Base-by-base conservation (phyloP, 192 early-diverging fungal species). In the Coemansia asiatica region DNA sequence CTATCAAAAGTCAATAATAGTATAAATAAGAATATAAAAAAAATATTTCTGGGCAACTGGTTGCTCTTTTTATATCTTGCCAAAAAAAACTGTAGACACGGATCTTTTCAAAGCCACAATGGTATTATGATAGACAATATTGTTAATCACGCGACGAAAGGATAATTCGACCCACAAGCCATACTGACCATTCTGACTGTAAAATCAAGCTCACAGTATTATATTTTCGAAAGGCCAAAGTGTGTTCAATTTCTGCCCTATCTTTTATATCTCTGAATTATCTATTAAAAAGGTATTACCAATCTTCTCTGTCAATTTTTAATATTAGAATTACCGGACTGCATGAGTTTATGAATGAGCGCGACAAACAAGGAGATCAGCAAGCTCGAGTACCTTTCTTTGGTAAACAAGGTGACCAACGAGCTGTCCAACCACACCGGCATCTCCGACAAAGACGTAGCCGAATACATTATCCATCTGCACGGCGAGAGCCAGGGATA, bases 401-500 rank as follows among this genome's bases (percentile, higher is more conserved):
- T 97, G 36, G 91, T 99, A 8, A 87, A 88, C 67, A 95, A 95
- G 75, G 89, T 99, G 47, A 85, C 91, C 33, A 91, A 85, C 60
- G 97, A 99, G 81, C 82, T 99, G 21, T 82, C 89, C 22, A 97
- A 97, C 80, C 97, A 99, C 69, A 90, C 86, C 33, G 93, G 92
- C 9, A 85, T 96, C 64, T 87, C 91, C 40, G 95, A 97, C 83
- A 95, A 93, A 74, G 87, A 87, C 25, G 69, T 91, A 53, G 94
- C 97, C 60, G 97, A 99, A 68, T 99, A 91, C 67, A 86, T 99
- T 47, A 88, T 99, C 40, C 84, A 90, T 64, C 66, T 97, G 26
- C 95, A 99, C 68, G 85, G 85, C 28, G 76, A 90, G 71, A 85
- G 84, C 63, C 84, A 76, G 54, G 81, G 72, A 60, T 76, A 88